phyloP scores from a whole-genome alignment of 1,139 yeast genomes.

The Scheffersomyces illinoinensis region DNA sequence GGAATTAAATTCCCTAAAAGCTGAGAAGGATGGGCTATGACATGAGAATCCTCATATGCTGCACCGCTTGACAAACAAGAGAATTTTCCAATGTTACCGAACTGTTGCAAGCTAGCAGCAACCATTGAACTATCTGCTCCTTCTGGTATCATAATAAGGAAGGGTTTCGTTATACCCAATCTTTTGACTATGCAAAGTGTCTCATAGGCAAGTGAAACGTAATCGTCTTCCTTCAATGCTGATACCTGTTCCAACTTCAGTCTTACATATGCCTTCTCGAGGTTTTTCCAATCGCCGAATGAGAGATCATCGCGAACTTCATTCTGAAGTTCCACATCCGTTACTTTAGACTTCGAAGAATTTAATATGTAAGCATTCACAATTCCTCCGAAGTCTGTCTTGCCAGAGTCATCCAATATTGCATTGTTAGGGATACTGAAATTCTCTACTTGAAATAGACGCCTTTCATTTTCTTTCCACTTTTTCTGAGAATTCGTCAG shows the following conservation, averaged over 20 bases:
- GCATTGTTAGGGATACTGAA: neutral
- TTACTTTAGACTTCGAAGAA: neutral
- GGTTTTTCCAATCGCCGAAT: neutral
- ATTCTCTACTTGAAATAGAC: constrained; percentile 10
- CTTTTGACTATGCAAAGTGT: neutral
- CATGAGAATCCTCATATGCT: neutral
- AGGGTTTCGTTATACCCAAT: neutral
- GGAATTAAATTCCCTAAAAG: constrained; percentile 17
- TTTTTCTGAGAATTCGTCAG: constrained; percentile 17
- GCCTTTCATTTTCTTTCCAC: constrained; percentile 15
- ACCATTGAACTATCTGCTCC: neutral
- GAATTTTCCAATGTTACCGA: neutral
- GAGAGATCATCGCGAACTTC: neutral
- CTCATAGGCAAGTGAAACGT: neutral
- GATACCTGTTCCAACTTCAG: neutral
- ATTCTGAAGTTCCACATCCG: neutral
- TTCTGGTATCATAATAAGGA: constrained; percentile 18
- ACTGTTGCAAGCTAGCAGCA: neutral
- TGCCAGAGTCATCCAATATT: neutral
- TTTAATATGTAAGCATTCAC: neutral
- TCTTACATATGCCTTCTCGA: neutral
- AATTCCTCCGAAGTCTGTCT: neutral
- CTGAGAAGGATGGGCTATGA: constrained; percentile 11
- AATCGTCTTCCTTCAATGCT: neutral
- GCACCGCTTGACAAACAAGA: neutral